Percentiles rank a stretch among this genome's conserved stretches.
These are phyloP conservation scores for Phaeodactylum tricornutum DNA, from an alignment of 108 stramenopile genomes.

Conservation along the genomic window DNA sequence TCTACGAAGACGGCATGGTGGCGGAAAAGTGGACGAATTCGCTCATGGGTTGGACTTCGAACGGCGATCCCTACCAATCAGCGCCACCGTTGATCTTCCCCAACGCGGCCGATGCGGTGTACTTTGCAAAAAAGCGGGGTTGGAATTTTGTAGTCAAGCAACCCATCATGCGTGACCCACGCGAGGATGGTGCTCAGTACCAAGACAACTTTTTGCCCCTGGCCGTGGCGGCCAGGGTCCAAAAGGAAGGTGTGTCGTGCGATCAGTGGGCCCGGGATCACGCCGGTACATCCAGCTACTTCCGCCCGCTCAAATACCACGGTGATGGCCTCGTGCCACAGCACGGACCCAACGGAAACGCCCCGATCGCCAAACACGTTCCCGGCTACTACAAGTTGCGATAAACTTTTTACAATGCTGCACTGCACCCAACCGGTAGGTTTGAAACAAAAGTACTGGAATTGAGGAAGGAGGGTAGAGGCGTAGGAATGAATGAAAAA, in stretches of 20 bases:
- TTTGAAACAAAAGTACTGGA: too few relatives aligned
- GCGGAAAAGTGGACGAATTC: constrained; percentile 82
- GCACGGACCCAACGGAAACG: constrained; percentile 63
- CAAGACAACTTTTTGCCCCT: constrained; percentile 85
- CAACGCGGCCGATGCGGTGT: constrained; percentile 81
- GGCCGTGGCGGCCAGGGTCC: constrained; percentile 43
- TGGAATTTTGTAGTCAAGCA: constrained; percentile 81
- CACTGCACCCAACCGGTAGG: too few relatives aligned
- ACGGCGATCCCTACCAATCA: constrained; percentile 85
- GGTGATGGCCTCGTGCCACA: constrained; percentile 73
- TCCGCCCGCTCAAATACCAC: constrained; percentile 81
- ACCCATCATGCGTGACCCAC: constrained; percentile 50
- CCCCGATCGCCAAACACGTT: constrained; percentile 38
- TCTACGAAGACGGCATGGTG: constrained; percentile 58
- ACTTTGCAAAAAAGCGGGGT: constrained; percentile 87
- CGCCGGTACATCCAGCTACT: constrained; percentile 73
- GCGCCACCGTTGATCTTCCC: constrained; percentile 69
- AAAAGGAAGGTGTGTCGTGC: constrained; percentile 55
- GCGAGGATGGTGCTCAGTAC: constrained; percentile 69
- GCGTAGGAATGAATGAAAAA: too few relatives aligned
- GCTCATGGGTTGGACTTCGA: constrained; percentile 93
- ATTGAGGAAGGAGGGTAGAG: too few relatives aligned
- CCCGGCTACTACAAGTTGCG: constrained; percentile 67
- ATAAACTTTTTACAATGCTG: too few relatives aligned
- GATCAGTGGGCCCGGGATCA: constrained; percentile 60